Evolutionary conservation across 2,329 filamentous ascomycete genomes (phyloP), one percentile per base, ranked within the genome.

Genomic region (Botrytis sinoallii): DNA sequence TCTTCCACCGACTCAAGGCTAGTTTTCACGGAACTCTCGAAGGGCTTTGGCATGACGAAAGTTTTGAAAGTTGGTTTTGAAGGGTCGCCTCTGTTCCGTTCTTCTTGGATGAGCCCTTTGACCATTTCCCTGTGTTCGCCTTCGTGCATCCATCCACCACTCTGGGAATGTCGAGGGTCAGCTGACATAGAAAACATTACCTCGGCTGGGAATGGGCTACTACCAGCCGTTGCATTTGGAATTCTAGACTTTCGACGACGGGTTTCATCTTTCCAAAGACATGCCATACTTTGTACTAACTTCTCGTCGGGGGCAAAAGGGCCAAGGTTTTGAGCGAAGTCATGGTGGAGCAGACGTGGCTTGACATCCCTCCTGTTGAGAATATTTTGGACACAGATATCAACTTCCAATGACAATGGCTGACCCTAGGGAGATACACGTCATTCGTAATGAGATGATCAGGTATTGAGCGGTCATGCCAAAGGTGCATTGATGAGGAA

Each of bases 81-180:
- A 25, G 81, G 84, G 38, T 84, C 81, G 40, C 82, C 83, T 55
- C 86, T 84, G 8, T 82, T 82, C 74, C 85, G 87, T 80, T 98
- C 94, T 38, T 91, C 85, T 1, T 83, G 80, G 14, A 93, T 88
- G 38, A 97, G 85, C 40, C 87, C 84, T 44, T 85, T 82, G 2
- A 97, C 84, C 77, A 92, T 86, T 61, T 90, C 85, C 46, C 89
- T 86, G 79, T 92, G 95, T 79, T 97, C 95, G 65, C 93, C 90
- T 81, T 98, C 95, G 77, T 98, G 95, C 72, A 98, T 92, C 95
- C 96, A 99, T 0, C 90, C 91, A n/a, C 90, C 89, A n/a, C 89
- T 86, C 57, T 91, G 88, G 3, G 89, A 89, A 74, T 93, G 87
- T 71, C 94, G 88, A 46, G 90, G 85, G 81, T 96, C 92, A 9